Conservation (phyloP, 805 yeast species). For the Pichia deserticola region DNA sequence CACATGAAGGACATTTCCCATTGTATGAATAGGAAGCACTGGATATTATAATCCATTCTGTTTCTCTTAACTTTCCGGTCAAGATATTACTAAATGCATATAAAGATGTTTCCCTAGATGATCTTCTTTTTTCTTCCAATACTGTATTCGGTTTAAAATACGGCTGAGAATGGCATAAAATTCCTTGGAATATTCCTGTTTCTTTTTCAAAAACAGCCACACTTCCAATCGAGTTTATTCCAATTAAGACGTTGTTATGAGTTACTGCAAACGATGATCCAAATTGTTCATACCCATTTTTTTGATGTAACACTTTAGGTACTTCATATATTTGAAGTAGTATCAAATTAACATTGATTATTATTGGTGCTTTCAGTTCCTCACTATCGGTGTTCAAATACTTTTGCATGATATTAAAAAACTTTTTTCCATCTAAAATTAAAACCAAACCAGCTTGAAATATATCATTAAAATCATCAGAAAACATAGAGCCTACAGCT, state of each 20-base stretch:
- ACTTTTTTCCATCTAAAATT: conserved; percentile 13
- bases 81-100: conserved; percentile 24
- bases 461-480: conserved; percentile 21
- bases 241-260: conserved; percentile 25
- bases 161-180: background rate
- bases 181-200: background rate
- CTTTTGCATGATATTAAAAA: conserved; percentile 7
- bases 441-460: conserved; percentile 13
- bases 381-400: no score
- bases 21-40: conserved; percentile 23
- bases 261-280: conserved; percentile 31
- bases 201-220: conserved; percentile 31
- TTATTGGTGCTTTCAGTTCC: background rate
- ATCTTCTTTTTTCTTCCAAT: conserved; percentile 4
- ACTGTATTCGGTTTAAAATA: background rate
- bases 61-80: conserved; percentile 13
- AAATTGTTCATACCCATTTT: conserved; percentile 33
- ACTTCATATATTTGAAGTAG: conserved; percentile 7
- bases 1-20: conserved; percentile 30
- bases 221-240: conserved; percentile 31
- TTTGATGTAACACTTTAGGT: conserved; percentile 16
- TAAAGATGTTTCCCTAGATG: conserved; percentile 19
- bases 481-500: conserved; percentile 37
- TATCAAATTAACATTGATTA: conserved; percentile 3
- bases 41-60: conserved; percentile 26